Evolutionary conservation across 2,329 filamentous ascomycete genomes (phyloP), one percentile per base, ranked within the genome.

Genomic region (Apiospora saccharicola): DNA sequence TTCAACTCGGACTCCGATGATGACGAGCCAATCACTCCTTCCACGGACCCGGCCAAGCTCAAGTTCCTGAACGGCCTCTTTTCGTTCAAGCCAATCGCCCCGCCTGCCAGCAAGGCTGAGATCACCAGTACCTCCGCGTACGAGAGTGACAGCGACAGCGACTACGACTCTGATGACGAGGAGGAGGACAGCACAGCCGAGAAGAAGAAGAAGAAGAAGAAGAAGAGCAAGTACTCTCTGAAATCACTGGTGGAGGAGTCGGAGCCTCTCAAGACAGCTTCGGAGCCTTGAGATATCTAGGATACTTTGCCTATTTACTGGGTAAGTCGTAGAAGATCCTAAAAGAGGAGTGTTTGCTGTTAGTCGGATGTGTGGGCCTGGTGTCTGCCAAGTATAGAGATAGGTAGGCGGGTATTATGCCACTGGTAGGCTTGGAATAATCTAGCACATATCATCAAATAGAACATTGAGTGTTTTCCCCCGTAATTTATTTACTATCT

Each of bases 381-480:
- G n/a, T n/a, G n/a, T n/a, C n/a, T n/a, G n/a, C n/a, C n/a, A n/a
- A n/a, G n/a, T n/a, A n/a, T n/a, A n/a, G n/a, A n/a, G n/a, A n/a
- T n/a, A n/a, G 49, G 49, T 26, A 51, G 19, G 34, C 37, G 4
- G 34, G 22, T 19, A 30, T 12, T 24, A n/a, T n/a, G n/a, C n/a
- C n/a, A n/a, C n/a, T n/a, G n/a, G n/a, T n/a, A n/a, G n/a, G n/a
- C n/a, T n/a, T n/a, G n/a, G n/a, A n/a, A n/a, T 53, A 16, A 30
- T 53, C 5, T 10, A 51, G 10, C 22, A 41, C 22, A n/a, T 64
- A n/a, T 64, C 57, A n/a, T 8, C 6, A 14, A 14, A 64, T 64
- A 64, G 34, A 64, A n/a, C 57, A 64, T 41, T 41, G 57, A 24
- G 57, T 14, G 57, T 13, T 64, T n/a, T n/a, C n/a, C n/a, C n/a